Evolutionary conservation across 2,329 filamentous ascomycete species (phyloP), one percentile per base, ranked within the genome.

Genomic region (Sclerotinia minor): DNA sequence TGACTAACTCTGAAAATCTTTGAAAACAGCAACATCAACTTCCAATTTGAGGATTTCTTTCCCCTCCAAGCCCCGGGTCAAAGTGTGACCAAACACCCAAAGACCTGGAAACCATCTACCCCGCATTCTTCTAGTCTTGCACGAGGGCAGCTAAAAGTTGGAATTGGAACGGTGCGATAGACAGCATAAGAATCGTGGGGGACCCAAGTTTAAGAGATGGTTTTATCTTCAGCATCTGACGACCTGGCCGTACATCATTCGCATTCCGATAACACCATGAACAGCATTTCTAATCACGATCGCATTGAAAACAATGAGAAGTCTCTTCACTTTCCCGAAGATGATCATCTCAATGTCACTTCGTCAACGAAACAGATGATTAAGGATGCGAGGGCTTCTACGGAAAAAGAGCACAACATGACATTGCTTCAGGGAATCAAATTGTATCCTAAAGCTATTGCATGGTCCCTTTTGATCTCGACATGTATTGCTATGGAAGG

Each of bases 401-500:
- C 67, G 2, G 61, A 66, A 32, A 68, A 66, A 35, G 67, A 68
- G 45, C 67, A 68, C n/a, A 68, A 49, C n/a, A 68, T 68, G 67
- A 58, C 67, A 35, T 59, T 68, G 29, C 54, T 65, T 9, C 72
- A 73, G 49, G 72, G 73, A 19, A 57, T 75, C 65, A 71, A 41
- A 21, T 69, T 68, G 21, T 74, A 75, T 35, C 73, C 73, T 3
- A 73, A 72, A 60, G 73, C 73, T 11, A 68, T 74, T 11, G 68
- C 71, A 4, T 81, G 77, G 75, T 78, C 78, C 5, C 69, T 80
- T 26, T 53, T 79, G 41, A 73, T 80, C 19, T 80, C 79, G 0
- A 75, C 77, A 21, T 76, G 78, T 5, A 78, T 81, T 49, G 73
- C 80, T 49, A 81, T 81, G 79, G 79, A 80, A 71, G 79, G 79